Conservation (phyloP, 768 basidiomycete genomes). For the Suillus placidus region DNA sequence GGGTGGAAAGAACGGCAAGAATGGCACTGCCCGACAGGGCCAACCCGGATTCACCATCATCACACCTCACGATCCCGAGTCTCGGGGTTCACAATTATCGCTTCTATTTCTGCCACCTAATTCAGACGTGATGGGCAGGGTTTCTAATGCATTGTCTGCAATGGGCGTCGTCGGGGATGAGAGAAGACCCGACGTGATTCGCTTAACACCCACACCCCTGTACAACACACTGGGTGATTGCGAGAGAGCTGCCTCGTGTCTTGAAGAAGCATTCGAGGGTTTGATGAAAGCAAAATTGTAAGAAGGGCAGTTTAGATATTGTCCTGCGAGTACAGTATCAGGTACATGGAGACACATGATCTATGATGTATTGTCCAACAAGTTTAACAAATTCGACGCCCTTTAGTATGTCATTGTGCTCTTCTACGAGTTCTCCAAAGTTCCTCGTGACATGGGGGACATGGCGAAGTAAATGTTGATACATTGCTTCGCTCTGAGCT, state of each 20-base stretch:
- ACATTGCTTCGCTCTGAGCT: slow-evolving; percentile 63
- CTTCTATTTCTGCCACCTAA: slow-evolving; percentile 69
- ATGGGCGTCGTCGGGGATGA: slow-evolving; percentile 92
- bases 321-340: background rate
- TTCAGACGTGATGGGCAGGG: slow-evolving; percentile 66
- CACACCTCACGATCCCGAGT: slow-evolving; percentile 69
- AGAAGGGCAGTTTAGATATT: background rate
- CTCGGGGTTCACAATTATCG: slow-evolving; percentile 87
- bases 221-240: slow-evolving; percentile 87
- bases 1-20: slow-evolving; percentile 27
- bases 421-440: slow-evolving; percentile 45
- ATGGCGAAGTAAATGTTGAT: slow-evolving; percentile 47
- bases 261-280: slow-evolving; percentile 61
- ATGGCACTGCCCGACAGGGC: slow-evolving; percentile 12
- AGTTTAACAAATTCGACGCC: slow-evolving; percentile 47
- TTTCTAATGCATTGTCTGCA: slow-evolving; percentile 61
- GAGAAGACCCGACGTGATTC: slow-evolving; percentile 88
- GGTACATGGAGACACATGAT: background rate
- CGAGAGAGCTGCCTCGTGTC: slow-evolving; percentile 60
- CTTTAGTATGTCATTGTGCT: slow-evolving; percentile 58
- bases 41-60: slow-evolving; percentile 85
- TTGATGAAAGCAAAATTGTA: slow-evolving; percentile 7
- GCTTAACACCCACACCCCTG: slow-evolving; percentile 82
- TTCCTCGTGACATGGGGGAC: slow-evolving; percentile 33
- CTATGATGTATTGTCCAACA: slow-evolving; percentile 43